These are phyloP conservation scores for Simplicillium sp. DNA, from an alignment of 2,329 filamentous ascomycete genomes.

Conservation along the genomic window DNA sequence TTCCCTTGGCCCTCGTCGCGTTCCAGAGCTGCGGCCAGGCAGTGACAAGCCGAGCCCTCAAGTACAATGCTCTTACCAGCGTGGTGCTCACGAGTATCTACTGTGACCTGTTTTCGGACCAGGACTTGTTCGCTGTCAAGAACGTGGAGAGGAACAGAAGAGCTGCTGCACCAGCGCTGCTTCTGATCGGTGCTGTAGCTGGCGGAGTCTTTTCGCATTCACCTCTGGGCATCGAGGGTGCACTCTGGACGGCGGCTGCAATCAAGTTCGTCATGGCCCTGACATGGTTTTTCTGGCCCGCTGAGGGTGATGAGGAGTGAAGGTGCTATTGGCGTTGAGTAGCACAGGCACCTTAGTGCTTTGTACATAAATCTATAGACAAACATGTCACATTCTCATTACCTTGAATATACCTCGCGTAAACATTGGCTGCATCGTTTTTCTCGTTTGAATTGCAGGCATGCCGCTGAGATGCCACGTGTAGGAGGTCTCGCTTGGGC, in stretches of 20 bases:
- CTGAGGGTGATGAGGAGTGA: constrained; percentile 23
- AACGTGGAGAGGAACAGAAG: constrained; percentile 43
- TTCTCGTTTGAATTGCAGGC: too few relatives aligned
- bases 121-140: constrained; percentile 30
- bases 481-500: too few relatives aligned
- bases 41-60: constrained; percentile 60
- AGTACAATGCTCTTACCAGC: constrained; percentile 62
- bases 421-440: too few relatives aligned
- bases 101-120: constrained; percentile 68
- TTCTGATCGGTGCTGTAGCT: constrained; percentile 38
- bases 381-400: too few relatives aligned
- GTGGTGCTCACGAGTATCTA: constrained; percentile 77
- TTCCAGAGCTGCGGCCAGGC: constrained; percentile 75
- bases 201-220: constrained; percentile 42
- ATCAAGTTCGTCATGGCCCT: constrained; percentile 48
- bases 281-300: constrained; percentile 53
- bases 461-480: too few relatives aligned
- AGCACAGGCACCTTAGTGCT: too few relatives aligned
- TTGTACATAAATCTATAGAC: too few relatives aligned
- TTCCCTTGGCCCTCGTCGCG: constrained; percentile 60
- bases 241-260: constrained; percentile 49
- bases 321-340: too few relatives aligned
- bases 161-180: constrained; percentile 35
- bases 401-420: too few relatives aligned
- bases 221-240: constrained; percentile 36